Percentiles rank a stretch among this genome's conserved stretches.
These are phyloP conservation scores for Cercophora sp. DNA, from an alignment of 495 filamentous ascomycete genomes.

Conservation along the genomic window DNA sequence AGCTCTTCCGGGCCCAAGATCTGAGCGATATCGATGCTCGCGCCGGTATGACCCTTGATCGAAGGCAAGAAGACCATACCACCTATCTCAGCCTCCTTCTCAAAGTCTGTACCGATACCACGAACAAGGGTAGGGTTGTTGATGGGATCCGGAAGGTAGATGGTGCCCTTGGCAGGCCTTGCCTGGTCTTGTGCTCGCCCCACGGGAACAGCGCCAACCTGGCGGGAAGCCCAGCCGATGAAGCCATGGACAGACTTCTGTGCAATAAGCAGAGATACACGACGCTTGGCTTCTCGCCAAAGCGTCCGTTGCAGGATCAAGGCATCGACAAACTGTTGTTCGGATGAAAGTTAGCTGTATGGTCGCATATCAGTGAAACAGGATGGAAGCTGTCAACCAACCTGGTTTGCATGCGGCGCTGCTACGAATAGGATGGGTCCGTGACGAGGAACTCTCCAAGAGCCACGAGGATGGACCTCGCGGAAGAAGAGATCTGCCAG, in stretches of 20 bases:
- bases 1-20: conserved; percentile 79
- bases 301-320: conserved; percentile 89
- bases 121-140: conserved; percentile 79
- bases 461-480: conserved; percentile 89
- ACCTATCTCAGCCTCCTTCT: conserved; percentile 65
- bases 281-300: conserved; percentile 76
- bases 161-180: conserved; percentile 69
- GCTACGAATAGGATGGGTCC: conserved; percentile 94
- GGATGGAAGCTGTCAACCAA: conserved; percentile 26
- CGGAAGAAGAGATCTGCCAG: conserved; percentile 94
- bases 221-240: conserved; percentile 74
- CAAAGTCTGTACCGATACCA: conserved; percentile 83
- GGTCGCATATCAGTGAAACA: too few relatives aligned
- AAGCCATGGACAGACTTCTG: conserved; percentile 91
- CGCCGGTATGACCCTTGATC: conserved; percentile 67
- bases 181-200: conserved; percentile 84
- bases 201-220: conserved; percentile 83
- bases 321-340: conserved; percentile 91
- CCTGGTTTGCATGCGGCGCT: conserved; percentile 98
- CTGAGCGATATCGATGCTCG: conserved; percentile 75
- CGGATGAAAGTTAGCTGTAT: too few relatives aligned
- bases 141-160: conserved; percentile 89
- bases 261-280: conserved; percentile 87
- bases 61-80: conserved; percentile 84
- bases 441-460: conserved; percentile 84